phyloP scores from a whole-genome alignment of 2,329 filamentous ascomycete species.

The Epichloe amarillans region DNA sequence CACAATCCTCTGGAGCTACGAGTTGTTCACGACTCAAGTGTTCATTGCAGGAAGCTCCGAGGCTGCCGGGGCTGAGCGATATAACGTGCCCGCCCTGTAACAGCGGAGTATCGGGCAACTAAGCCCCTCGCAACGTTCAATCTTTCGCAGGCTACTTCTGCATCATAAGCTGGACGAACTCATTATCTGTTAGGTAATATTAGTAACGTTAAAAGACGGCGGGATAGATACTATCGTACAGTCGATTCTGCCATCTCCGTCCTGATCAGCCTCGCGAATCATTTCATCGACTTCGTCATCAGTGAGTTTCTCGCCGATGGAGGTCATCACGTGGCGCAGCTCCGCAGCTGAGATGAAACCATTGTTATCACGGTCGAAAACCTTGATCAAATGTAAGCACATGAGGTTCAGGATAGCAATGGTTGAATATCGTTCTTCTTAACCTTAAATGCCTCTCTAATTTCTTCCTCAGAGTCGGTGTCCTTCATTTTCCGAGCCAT shows the following conservation, averaged over 20 bases:
- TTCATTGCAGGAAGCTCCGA: neutral
- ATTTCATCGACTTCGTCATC: slow-evolving; percentile 88
- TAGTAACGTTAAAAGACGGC: slow-evolving; percentile 6
- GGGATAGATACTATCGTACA: slow-evolving; percentile 40
- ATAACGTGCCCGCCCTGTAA: neutral
- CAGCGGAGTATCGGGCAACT: neutral
- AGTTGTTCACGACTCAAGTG: slow-evolving; percentile 1
- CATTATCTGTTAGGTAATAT: slow-evolving; percentile 51
- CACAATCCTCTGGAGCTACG: slow-evolving; percentile 2
- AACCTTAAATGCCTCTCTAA: slow-evolving; percentile 79
- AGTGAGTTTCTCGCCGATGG: slow-evolving; percentile 81
- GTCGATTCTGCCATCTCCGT: slow-evolving; percentile 78
- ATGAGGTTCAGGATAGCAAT: neutral
- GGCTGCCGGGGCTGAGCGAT: neutral
- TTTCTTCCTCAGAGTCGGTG: slow-evolving; percentile 83
- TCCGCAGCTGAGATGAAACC: slow-evolving; percentile 83
- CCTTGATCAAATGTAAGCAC: slow-evolving; percentile 24
- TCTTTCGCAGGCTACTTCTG: slow-evolving; percentile 54
- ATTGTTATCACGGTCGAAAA: slow-evolving; percentile 84
- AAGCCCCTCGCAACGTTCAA: neutral
- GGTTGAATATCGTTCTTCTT: neutral
- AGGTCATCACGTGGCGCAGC: slow-evolving; percentile 83
- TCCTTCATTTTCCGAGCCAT: slow-evolving; percentile 94
- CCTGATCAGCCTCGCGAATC: slow-evolving; percentile 84
- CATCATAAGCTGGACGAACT: slow-evolving; percentile 93